Evolutionary conservation across 108 stramenopile species (phyloP).

Genomic region (Heterococcus sp.): DNA sequence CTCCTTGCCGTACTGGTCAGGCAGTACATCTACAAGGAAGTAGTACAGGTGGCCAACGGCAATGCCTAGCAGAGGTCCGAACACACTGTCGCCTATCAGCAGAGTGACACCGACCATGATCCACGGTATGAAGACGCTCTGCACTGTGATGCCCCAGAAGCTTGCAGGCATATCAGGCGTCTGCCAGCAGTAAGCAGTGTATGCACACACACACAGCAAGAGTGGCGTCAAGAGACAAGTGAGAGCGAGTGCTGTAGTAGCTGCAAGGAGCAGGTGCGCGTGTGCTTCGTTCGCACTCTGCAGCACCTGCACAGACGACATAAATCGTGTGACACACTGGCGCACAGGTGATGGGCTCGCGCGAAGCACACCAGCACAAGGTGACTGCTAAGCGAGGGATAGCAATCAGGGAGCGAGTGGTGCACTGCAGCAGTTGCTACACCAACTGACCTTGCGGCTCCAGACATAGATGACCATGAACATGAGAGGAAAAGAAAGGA

Average conservation of each 20-base stretch:
- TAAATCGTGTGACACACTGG: too few species aligned
- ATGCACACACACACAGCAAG: too few species aligned
- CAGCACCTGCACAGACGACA: too few species aligned
- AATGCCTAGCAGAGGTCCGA: constrained; percentile 47
- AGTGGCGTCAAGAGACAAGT: not conserved
- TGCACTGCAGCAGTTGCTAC: not conserved
- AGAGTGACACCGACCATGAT: constrained; percentile 37
- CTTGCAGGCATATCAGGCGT: constrained; percentile 32
- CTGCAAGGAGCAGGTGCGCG: not conserved
- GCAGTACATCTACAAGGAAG: constrained; percentile 54
- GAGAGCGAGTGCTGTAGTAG: not conserved
- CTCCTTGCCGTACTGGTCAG: constrained; percentile 43
- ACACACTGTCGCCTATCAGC: constrained; percentile 15
- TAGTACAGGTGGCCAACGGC: constrained; percentile 59
- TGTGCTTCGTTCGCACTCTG: too few species aligned
- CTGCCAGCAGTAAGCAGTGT: too few species aligned
- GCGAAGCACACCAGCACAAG: too few species aligned
- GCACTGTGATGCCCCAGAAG: constrained; percentile 45
- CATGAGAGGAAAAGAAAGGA: constrained; percentile 2
- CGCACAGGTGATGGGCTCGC: too few species aligned
- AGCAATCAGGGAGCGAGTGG: not conserved
- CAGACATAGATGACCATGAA: constrained; percentile 59
- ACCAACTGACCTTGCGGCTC: constrained; percentile 23
- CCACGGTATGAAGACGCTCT: constrained; percentile 53
- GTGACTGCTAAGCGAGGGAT: too few species aligned